Conservation (phyloP, 176 grass and related monocot species). For the Carex scoparia region DNA sequence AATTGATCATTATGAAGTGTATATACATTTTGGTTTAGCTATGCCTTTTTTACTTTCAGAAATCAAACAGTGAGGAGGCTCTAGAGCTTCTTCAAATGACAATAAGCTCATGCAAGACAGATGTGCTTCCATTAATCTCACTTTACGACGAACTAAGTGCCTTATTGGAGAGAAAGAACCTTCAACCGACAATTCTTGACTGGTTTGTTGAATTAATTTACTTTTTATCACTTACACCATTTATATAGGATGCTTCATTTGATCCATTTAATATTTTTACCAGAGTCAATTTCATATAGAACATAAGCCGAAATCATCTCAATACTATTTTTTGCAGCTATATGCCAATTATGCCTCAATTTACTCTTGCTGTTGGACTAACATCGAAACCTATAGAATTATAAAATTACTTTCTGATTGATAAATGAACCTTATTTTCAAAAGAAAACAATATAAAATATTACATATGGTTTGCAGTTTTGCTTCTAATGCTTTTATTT, state of each 20-base stretch:
- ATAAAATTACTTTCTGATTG: not conserved
- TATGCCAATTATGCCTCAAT: not conserved
- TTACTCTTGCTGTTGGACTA: not conserved
- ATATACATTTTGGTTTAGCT: slow-evolving; percentile 12
- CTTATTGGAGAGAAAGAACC: slow-evolving; percentile 50
- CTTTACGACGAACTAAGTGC: slow-evolving; percentile 80
- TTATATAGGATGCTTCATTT: not conserved
- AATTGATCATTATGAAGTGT: not conserved
- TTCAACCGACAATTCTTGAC: slow-evolving; percentile 59
- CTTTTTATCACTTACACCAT: not conserved
- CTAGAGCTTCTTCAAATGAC: slow-evolving; percentile 66
- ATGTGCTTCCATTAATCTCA: slow-evolving; percentile 54
- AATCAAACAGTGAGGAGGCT: slow-evolving; percentile 72
- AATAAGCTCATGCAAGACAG: slow-evolving; percentile 73
- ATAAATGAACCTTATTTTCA: not conserved
- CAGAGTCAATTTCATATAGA: not conserved
- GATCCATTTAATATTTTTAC: not conserved
- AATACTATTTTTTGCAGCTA: not conserved
- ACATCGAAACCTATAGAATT: not conserved
- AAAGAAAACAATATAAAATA: not conserved
- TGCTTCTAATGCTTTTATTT: not conserved
- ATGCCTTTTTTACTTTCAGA: slow-evolving; percentile 41
- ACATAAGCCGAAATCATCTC: not conserved
- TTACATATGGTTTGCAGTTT: not conserved
- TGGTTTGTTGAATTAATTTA: slow-evolving; percentile 39